Base-by-base conservation (phyloP, 768 basidiomycete genomes). In the Auricularia auricula-judae region DNA sequence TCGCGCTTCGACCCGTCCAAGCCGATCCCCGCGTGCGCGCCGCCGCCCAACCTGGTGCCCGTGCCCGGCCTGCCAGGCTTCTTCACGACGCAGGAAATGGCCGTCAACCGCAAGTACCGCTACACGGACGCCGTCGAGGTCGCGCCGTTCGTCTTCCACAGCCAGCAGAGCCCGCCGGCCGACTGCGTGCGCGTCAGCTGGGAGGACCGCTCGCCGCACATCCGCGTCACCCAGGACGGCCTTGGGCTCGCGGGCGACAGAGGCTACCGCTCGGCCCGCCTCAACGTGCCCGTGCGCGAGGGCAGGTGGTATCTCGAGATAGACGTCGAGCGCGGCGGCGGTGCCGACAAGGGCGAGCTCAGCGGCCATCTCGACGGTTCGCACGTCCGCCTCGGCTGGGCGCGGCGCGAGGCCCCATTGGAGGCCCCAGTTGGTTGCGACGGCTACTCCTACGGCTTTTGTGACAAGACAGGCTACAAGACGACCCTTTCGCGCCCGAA, bases 271-370 rank as follows among this genome's bases (percentile, higher is more conserved):
- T 92, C 90, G 69, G 93, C 88, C 3, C 83, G 97, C 29, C 88
- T 87, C 65, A 98, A 97, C 73, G 87, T 91, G 1, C 90, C 93
- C 0, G 82, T 98, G 23, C 81, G 92, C 29, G 86, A 94, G 69
- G 97, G 97, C 4, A 83, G 82, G 12, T 98, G 93, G 93, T 98
- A 94, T 73, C 85, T 94, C 81, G 97, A 99, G 78, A 84, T 96
- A 59, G 84, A 84, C 72, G 80, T 98, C 67, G 77, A 88, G 23
- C 81, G 83, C 53, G 88, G 89, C 0, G 89, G 89, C 2, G 89
- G 87, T 1, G 71, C 72, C 36, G 71, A 75, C 29, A 86, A 84
- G 2, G 77, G 77, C 67, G 67, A 29, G 65, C 62, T n/a, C 67
- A 68, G 53, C 67, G 76, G 79, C 59, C 75, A 77, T 70, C 74